These are phyloP conservation scores for Pseudonitzschia delicatissima DNA, from an alignment of 108 stramenopile genomes.

Conservation along the genomic window DNA sequence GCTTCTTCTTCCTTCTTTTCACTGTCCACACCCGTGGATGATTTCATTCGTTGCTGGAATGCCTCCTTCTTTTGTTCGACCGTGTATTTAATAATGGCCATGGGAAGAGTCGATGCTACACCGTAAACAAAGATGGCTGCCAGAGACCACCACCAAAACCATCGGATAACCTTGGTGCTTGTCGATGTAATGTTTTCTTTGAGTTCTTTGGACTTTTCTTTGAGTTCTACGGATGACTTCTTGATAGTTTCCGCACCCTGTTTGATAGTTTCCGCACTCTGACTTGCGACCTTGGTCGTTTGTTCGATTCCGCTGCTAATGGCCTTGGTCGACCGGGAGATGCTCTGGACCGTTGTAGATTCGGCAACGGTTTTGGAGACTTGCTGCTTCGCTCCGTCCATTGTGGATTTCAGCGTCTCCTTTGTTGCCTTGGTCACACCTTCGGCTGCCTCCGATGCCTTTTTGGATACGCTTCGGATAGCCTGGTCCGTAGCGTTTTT, in stretches of 20 bases:
- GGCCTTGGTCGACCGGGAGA: not conserved
- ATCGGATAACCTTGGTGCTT: constrained; percentile 20
- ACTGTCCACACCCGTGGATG: not conserved
- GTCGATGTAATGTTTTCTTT: not conserved
- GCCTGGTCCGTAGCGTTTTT: not conserved
- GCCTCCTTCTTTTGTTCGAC: constrained; percentile 13
- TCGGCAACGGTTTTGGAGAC: not conserved
- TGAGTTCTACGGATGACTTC: not conserved
- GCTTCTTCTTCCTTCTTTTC: no score
- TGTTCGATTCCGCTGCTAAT: not conserved
- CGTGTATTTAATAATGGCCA: constrained; percentile 44
- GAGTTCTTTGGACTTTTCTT: not conserved
- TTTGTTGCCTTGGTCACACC: not conserved
- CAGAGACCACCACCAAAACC: constrained; percentile 64
- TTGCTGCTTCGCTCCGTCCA: not conserved
- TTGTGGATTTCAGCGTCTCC: not conserved
- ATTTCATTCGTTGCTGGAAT: not conserved
- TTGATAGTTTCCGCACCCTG: not conserved
- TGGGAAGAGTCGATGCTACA: constrained; percentile 54
- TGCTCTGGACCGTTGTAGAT: not conserved
- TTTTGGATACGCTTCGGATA: not conserved
- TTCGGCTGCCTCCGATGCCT: not conserved
- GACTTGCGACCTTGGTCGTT: not conserved
- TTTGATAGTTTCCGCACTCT: not conserved
- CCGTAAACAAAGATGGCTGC: constrained; percentile 70